Base-by-base conservation (phyloP, 768 basidiomycete species). In the Nidularia pulvinata region DNA sequence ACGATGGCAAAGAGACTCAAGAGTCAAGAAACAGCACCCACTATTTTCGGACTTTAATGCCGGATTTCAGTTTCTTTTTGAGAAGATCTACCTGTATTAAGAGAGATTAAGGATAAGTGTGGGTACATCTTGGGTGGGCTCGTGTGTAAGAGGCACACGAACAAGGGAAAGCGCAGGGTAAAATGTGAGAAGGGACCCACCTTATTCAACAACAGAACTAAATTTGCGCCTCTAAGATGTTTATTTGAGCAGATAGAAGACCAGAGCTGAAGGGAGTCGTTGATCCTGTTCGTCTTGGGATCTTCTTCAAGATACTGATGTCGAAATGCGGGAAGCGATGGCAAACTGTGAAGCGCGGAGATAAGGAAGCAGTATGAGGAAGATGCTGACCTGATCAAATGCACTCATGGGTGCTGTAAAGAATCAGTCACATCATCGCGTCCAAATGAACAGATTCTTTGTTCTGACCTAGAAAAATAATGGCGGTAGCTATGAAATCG, bases 231-330 rank as follows among this genome's bases (percentile, higher is more conserved):
- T 62, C 83, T 82, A 51, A 93, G 73, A 54, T 93, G 81, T 60
- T 81, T 82, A 63, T 92, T 92, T 48, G 86, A 76, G 63, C 89
- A 92, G 55, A 93, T 83, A 11, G 82, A 70, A 4, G 83, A 85
- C 69, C 90, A 91, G 7, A 93, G 77, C 60, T 89, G 87, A n/a
- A 93, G 74, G 1, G 91, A 92, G 68, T 93, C 91, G 55, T 91
- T 84, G 55, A 93, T 86, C 59, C 91, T 74, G 63, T 93, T 93
- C 47, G 86, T 86, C 56, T 82, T 80, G 4, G 84, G 78, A 65
- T 93, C 91, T 71, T 93, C 91, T 59, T 91, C 88, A 7, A 93
- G 80, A 66, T 89, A 91, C 88, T 92, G 53, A n/a, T 7, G 33
- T 42, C 10, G 47, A 36, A 54, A 19, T 43, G 55, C 14, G 11